Evolutionary conservation across 2,329 filamentous ascomycete species (phyloP).

Genomic region (Lachnellula cervina): DNA sequence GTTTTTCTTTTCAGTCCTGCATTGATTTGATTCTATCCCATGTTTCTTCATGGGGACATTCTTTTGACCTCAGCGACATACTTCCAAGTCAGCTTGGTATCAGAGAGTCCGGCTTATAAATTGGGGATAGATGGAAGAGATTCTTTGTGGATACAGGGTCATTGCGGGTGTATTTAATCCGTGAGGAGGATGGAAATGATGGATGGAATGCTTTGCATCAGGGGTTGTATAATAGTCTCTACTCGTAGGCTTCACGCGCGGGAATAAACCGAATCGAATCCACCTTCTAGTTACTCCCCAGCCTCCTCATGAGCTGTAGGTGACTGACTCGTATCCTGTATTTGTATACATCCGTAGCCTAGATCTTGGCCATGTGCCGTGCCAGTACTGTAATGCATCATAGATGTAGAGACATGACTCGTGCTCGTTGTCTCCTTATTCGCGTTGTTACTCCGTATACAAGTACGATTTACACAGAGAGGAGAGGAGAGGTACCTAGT

Average conservation of each 20-base stretch:
- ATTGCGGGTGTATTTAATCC: not conserved
- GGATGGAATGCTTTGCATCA: not conserved
- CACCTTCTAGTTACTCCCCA: not conserved
- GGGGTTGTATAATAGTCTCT: not conserved
- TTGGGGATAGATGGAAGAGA: not conserved
- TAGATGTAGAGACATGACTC: not conserved
- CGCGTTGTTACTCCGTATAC: no score
- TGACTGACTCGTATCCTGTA: not conserved
- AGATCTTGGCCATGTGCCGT: no score
- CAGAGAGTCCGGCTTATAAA: not conserved
- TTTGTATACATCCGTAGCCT: not conserved
- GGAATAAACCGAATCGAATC: not conserved
- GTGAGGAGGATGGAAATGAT: not conserved
- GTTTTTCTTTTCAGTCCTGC: not conserved
- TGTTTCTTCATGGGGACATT: not conserved
- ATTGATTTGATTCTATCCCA: not conserved
- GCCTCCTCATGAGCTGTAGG: not conserved
- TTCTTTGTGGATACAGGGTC: not conserved
- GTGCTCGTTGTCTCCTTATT: not conserved
- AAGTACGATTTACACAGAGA: no score
- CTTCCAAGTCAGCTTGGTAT: not conserved
- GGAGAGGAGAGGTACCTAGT: no score
- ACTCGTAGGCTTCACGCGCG: not conserved
- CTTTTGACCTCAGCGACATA: not conserved
- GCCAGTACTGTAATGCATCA: no score